These are phyloP conservation scores for Barnettozyma hawaiiensis DNA, from an alignment of 1,139 yeast genomes.

Conservation along the genomic window DNA sequence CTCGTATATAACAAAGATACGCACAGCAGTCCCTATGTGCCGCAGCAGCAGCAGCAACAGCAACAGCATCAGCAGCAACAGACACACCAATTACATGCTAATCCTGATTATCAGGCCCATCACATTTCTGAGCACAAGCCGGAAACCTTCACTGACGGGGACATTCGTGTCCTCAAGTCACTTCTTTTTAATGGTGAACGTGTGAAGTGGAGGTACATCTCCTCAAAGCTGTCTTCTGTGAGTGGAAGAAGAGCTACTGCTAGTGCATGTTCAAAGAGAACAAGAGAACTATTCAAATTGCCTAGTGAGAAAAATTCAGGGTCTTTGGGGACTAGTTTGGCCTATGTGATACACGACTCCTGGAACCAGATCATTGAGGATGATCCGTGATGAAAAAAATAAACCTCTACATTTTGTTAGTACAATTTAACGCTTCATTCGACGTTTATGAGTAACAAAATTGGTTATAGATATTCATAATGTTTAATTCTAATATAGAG, in stretches of 20 bases:
- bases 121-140: slow-evolving; percentile 4
- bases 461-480: not conserved
- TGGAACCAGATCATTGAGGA: slow-evolving; percentile 30
- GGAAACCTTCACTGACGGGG: slow-evolving; percentile 25
- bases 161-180: slow-evolving; percentile 30
- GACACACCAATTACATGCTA: not conserved
- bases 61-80: not conserved
- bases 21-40: not conserved
- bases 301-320: slow-evolving; percentile 33
- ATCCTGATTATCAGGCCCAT: not conserved
- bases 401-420: not conserved
- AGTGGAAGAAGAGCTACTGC: slow-evolving; percentile 33
- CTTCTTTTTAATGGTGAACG: slow-evolving; percentile 35
- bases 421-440: not conserved
- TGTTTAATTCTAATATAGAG: not conserved
- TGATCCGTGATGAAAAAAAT: not conserved
- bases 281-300: slow-evolving; percentile 37
- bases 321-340: slow-evolving; percentile 32
- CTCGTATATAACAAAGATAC: not conserved
- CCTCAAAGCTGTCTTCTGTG: slow-evolving; percentile 24
- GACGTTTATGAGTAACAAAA: not conserved
- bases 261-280: slow-evolving; percentile 36
- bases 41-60: slow-evolving; percentile 3
- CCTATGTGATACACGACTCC: slow-evolving; percentile 36
- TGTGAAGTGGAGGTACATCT: slow-evolving; percentile 38